Evolutionary conservation across 805 yeast genomes (phyloP), one percentile per base, ranked within the genome.

Genomic region (Crinitomyces ghanaensis): DNA sequence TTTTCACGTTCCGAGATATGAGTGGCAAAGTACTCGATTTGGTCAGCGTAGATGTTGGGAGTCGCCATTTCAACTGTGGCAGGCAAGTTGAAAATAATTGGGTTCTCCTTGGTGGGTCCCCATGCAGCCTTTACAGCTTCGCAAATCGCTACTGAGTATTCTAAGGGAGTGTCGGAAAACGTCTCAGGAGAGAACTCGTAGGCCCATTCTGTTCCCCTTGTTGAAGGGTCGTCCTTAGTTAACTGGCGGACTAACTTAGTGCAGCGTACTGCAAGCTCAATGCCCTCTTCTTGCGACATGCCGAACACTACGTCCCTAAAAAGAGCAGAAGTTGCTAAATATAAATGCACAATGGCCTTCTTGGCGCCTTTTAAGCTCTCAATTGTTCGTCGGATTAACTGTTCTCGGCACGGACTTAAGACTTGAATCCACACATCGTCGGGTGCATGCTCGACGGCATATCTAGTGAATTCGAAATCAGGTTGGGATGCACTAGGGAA

Each of bases 31-130:
- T 69, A 78, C 62, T 80, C 93, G 38, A 80, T 74, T 63, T 79
- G 91, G 53, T 80, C 93, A 26, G 93, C 93, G 50, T 76, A 80
- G 15, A 80, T 72, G 45, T 80, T 81, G 28, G 93, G 93, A 11
- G 84, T 72, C 13, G 82, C 51, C 73, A 79, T 71, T 57, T 80
- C 93, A 13, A 80, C 88, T 9, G 93, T 80, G 15, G 93, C 91
- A 3, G 93, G 93, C 40, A 80, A 63, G 56, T 80, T 80, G 63
- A 80, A 79, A 41, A 81, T 77, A 40, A 80, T 77, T 31, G 85
- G 85, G 38, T 63, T 62, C 25, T 70, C 76, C 15, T 36, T 66
- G 2, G 76, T 51, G 19, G 91, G 88, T 19, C 54, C 70, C 93
- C 93, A 80, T 4, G 79, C 84, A 15, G 54, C 57, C 54, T 75